phyloP scores from a whole-genome alignment of 2,329 filamentous ascomycete species.

The Paraphaeosphaeria minitans region DNA sequence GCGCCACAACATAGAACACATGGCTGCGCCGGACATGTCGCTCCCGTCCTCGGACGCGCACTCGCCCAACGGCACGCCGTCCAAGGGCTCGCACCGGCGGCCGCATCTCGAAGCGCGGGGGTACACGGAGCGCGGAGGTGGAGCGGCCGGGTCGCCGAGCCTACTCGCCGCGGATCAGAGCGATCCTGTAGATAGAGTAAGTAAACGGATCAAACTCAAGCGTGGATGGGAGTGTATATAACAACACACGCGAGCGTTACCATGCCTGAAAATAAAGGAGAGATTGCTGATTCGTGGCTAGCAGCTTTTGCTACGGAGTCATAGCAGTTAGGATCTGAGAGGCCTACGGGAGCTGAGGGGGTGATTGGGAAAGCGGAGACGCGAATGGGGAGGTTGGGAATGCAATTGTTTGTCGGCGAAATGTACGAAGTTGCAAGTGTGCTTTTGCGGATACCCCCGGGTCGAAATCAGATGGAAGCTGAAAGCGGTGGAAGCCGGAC shows the following conservation, averaged over 20 bases:
- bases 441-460: not conserved
- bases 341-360: not conserved
- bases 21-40: conserved; percentile 44
- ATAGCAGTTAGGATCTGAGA: conserved; percentile 13
- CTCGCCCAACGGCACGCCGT: conserved; percentile 19
- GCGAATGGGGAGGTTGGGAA: too few species aligned
- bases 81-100: conserved; percentile 40
- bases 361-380: not conserved
- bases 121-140: conserved; percentile 70
- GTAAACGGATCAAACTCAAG: conserved; percentile 31
- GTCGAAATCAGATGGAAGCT: not conserved
- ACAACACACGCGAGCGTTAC: not conserved
- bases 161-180: conserved; percentile 64
- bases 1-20: conserved; percentile 30
- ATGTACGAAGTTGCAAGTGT: not conserved
- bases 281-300: not conserved
- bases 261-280: not conserved
- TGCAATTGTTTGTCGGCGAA: too few species aligned
- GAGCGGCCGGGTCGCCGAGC: conserved; percentile 64
- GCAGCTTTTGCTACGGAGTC: conserved; percentile 16
- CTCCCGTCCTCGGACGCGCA: conserved; percentile 28
- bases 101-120: conserved; percentile 67
- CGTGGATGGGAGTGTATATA: conserved; percentile 2
- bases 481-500: not conserved
- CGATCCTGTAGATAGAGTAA: conserved; percentile 64